Evolutionary conservation across 202 grass and related monocot genomes (phyloP), one percentile per base, ranked within the genome.

Genomic region (Panicum hallii): DNA sequence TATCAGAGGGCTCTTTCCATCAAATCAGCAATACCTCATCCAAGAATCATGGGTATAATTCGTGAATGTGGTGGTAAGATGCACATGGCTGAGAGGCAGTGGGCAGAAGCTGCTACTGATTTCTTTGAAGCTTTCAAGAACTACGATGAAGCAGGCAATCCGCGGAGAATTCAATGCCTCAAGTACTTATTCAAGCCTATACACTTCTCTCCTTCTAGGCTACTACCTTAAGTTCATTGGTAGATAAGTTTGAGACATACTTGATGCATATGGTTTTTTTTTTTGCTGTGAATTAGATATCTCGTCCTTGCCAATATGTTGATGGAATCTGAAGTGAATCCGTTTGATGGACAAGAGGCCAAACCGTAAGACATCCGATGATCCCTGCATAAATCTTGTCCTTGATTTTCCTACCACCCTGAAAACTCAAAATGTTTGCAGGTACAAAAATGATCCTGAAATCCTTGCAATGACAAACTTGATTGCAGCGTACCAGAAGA

Each of bases 41-140:
- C 96, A 88, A 91, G 97, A 96, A 99, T 99, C 72, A 99, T 99
- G 97, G 97, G 97, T 73, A 99, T 99, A 86, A 99, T 99, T 78
- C 96, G 94, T 88, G 97, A 99, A 90, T 99, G 97, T 86, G 97
- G 97, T 78, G 97, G 97, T 63, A 99, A 99, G 91, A 99, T 99
- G 97, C 97, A 99, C 78, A 99, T 99, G 97, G 93, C 97, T 79
- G 96, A 99, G 86, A 92, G 97, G 47, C 91, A 94, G 60, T 99
- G 97, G 97, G 90, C 84, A 10, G 93, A 96, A 32, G 93, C 97
- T 73, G 97, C 97, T 3, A 99, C 97, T 43, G 96, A 99, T 91
- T 99, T 99, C 90, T 99, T 99, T 78, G 97, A 99, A 85, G 97
- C 97, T 84, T 99, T 99, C 84, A 99, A 99, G 83, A 99, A 99